Conservation (phyloP, 1,139 yeast species). For the Pichia sp. region DNA sequence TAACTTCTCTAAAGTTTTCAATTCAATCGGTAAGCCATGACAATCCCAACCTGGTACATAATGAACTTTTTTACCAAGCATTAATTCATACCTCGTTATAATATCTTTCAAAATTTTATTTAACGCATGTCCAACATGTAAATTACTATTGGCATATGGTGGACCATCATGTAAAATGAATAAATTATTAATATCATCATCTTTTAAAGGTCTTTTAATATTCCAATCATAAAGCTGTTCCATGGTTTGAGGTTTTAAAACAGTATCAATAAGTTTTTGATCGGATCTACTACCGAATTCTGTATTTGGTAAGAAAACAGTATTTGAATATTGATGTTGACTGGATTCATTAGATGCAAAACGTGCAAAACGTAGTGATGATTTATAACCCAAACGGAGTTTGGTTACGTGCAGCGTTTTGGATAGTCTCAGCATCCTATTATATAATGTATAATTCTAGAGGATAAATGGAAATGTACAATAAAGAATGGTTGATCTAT, state of each 20-base stretch:
- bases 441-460: too few species aligned
- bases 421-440: constrained; percentile 15
- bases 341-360: too few species aligned
- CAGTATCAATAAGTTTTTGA: constrained; percentile 27
- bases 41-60: constrained; percentile 98
- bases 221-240: constrained; percentile 41
- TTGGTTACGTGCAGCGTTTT: too few species aligned
- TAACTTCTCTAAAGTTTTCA: constrained; percentile 60
- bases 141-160: constrained; percentile 93
- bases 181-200: constrained; percentile 28
- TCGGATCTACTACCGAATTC: constrained; percentile 47
- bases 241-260: constrained; percentile 31
- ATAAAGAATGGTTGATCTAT: too few species aligned
- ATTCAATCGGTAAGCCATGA: constrained; percentile 94
- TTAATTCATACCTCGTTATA: constrained; percentile 63
- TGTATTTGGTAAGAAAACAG: constrained; percentile 48
- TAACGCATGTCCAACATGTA: constrained; percentile 90
- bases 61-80: constrained; percentile 53
- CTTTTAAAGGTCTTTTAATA: constrained; percentile 17
- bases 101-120: constrained; percentile 87
- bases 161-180: constrained; percentile 94
- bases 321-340: constrained; percentile 33
- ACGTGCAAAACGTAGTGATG: not conserved
- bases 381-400: too few species aligned
- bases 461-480: too few species aligned